Evolutionary conservation across 2,329 filamentous ascomycete species (phyloP).

Genomic region (Pseudovirgaria hyperparasitica): DNA sequence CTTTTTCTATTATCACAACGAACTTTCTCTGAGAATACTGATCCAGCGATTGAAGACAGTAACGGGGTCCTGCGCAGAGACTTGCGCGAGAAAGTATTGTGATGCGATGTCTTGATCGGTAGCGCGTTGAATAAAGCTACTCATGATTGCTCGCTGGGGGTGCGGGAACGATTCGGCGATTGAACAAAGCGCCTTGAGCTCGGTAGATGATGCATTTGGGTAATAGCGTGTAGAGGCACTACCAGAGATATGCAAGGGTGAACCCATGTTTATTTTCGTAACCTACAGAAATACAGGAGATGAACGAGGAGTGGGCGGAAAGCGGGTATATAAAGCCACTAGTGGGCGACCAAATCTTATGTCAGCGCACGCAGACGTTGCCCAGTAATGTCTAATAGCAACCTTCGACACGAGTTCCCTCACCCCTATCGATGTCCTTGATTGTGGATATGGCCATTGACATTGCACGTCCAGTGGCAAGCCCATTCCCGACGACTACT

Average conservation of each 20-base stretch:
- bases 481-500: no score
- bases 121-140: slow-evolving; percentile 7
- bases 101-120: slow-evolving; percentile 7
- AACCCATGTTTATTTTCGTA: slow-evolving; percentile 4
- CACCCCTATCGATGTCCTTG: no score
- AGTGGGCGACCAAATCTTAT: no score
- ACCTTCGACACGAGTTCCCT: no score
- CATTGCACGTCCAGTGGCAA: no score
- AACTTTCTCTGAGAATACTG: slow-evolving; percentile 7
- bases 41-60: slow-evolving; percentile 7
- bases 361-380: no score
- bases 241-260: slow-evolving; percentile 4
- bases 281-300: background rate
- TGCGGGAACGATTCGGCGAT: slow-evolving; percentile 8
- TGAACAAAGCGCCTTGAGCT: slow-evolving; percentile 6
- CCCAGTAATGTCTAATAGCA: no score
- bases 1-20: slow-evolving; percentile 1
- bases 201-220: slow-evolving; percentile 4
- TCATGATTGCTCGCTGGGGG: slow-evolving; percentile 7
- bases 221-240: slow-evolving; percentile 4
- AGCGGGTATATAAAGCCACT: no score
- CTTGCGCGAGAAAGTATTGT: slow-evolving; percentile 7
- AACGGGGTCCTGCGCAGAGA: slow-evolving; percentile 4
- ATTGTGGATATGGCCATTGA: no score
- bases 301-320: background rate